These are phyloP conservation scores for Dictyostelium capitatum DNA, from an alignment of 78 protist genomes.

Conservation along the genomic window DNA sequence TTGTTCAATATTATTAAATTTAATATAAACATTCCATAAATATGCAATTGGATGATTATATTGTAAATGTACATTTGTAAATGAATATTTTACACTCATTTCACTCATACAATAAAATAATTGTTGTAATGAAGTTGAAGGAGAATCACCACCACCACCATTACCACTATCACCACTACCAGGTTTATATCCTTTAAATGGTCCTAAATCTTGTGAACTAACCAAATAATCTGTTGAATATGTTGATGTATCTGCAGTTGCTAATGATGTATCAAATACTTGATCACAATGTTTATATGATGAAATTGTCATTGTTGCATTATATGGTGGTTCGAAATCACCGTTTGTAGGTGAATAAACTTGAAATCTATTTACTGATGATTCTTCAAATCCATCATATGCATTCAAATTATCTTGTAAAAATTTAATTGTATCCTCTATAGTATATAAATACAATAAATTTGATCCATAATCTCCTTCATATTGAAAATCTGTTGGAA, in stretches of 20 bases:
- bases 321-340: constrained; percentile 49
- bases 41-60: constrained; percentile 71
- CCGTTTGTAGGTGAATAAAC: constrained; percentile 26
- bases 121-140: neutral
- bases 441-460: constrained; percentile 38
- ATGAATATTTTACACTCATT: constrained; percentile 22
- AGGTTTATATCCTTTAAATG: constrained; percentile 3
- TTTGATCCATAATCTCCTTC: constrained; percentile 63
- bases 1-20: constrained; percentile 47
- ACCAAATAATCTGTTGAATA: neutral
- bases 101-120: constrained; percentile 62
- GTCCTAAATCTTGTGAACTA: constrained; percentile 48
- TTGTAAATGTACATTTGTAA: constrained; percentile 67
- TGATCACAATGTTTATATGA: constrained; percentile 69
- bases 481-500: constrained; percentile 64
- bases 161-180: neutral
- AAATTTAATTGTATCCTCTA: constrained; percentile 29
- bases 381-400: constrained; percentile 16
- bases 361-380: constrained; percentile 51
- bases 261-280: constrained; percentile 40
- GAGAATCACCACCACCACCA: neutral
- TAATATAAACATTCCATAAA: constrained; percentile 26
- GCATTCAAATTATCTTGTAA: constrained; percentile 30
- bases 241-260: constrained; percentile 36
- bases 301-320: constrained; percentile 32